These are phyloP conservation scores for Dictyophora rubrovolvata DNA, from an alignment of 768 basidiomycete genomes.

Conservation along the genomic window DNA sequence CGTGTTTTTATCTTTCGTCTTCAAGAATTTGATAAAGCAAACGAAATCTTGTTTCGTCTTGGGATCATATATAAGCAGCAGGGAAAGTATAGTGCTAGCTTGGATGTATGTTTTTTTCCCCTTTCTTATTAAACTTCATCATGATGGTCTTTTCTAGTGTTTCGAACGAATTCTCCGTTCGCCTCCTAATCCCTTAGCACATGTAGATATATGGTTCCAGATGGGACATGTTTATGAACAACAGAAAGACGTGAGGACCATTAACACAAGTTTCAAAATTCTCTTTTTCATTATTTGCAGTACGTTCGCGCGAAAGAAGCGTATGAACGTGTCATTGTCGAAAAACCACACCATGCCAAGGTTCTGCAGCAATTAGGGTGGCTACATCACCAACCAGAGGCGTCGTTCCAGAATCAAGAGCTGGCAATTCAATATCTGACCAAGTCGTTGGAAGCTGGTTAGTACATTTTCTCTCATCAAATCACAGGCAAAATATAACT, in stretches of 20 bases:
- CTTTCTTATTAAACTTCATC: neutral
- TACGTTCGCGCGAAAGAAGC: conserved; percentile 86
- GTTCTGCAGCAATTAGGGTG: conserved; percentile 97
- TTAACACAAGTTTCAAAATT: too few species aligned
- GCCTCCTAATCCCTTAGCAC: conserved; percentile 90
- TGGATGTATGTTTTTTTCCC: conserved; percentile 33
- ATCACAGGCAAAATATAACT: too few species aligned
- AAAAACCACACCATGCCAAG: conserved; percentile 92
- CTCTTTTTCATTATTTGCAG: conserved; percentile 30
- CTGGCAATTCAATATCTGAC: conserved; percentile 89
- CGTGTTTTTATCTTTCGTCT: too few species aligned
- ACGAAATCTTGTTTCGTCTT: conserved; percentile 95
- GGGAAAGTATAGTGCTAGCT: conserved; percentile 79
- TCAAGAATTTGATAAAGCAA: conserved; percentile 98
- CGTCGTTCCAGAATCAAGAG: conserved; percentile 93
- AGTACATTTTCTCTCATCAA: neutral
- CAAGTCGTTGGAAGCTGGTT: conserved; percentile 90
- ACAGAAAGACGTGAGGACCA: conserved; percentile 76
- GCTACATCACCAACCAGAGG: conserved; percentile 93
- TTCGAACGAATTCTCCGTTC: conserved; percentile 95
- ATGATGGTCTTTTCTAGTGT: conserved; percentile 33
- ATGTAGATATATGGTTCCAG: conserved; percentile 99
- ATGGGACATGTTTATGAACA: conserved; percentile 98
- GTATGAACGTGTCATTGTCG: conserved; percentile 87
- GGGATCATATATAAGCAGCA: conserved; percentile 99